Evolutionary conservation across 2,329 filamentous ascomycete species (phyloP).

Genomic region (Aspergillus flavus): DNA sequence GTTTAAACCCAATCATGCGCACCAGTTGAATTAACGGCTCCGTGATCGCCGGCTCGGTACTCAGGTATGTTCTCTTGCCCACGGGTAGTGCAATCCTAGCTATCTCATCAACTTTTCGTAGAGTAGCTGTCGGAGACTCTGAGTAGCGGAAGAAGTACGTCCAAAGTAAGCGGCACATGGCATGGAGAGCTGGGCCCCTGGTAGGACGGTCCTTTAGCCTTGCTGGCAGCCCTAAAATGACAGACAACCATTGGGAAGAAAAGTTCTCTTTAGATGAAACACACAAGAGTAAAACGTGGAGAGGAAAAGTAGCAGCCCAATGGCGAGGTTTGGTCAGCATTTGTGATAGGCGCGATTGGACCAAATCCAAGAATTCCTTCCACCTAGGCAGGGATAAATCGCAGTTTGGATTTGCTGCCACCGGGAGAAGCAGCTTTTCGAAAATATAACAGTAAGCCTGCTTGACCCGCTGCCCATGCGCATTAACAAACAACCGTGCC

Average conservation of each 20-base stretch:
- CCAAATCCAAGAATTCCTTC: slow-evolving; percentile 78
- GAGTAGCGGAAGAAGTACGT: slow-evolving; percentile 86
- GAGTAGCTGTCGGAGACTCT: slow-evolving; percentile 68
- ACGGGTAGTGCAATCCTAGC: slow-evolving; percentile 80
- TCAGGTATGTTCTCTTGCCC: slow-evolving; percentile 77
- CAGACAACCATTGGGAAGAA: slow-evolving; percentile 79
- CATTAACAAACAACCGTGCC: slow-evolving; percentile 78
- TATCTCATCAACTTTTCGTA: slow-evolving; percentile 86
- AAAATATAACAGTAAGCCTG: slow-evolving; percentile 92
- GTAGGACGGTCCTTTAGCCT: slow-evolving; percentile 82
- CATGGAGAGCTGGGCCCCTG: slow-evolving; percentile 79
- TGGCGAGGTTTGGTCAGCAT: slow-evolving; percentile 91
- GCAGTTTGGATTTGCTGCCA: slow-evolving; percentile 76
- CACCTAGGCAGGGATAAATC: slow-evolving; percentile 82
- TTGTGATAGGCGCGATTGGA: slow-evolving; percentile 76
- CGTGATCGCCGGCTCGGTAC: slow-evolving; percentile 78
- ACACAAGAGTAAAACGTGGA: slow-evolving; percentile 85
- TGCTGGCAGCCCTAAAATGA: slow-evolving; percentile 75
- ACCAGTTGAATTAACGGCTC: slow-evolving; percentile 93
- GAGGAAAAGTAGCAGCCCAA: slow-evolving; percentile 84
- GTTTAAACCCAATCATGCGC: slow-evolving; percentile 88
- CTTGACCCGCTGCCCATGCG: slow-evolving; percentile 88
- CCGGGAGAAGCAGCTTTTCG: slow-evolving; percentile 80
- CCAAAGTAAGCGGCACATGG: slow-evolving; percentile 89
- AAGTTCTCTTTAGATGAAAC: slow-evolving; percentile 85